These are phyloP conservation scores for Ceratocystis papillata DNA, from an alignment of 2,329 filamentous ascomycete species.

Conservation along the genomic window DNA sequence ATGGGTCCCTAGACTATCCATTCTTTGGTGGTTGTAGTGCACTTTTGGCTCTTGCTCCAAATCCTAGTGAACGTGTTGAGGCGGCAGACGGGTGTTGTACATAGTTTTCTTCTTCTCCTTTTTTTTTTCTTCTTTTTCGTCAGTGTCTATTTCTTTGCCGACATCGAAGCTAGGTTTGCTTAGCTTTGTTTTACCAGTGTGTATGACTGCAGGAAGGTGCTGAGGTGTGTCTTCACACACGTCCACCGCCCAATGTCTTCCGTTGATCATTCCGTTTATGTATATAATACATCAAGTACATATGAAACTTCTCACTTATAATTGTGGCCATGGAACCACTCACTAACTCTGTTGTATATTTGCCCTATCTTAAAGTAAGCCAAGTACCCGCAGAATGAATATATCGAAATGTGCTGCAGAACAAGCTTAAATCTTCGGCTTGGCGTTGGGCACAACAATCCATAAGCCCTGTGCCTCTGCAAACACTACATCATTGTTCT, in stretches of 20 bases:
- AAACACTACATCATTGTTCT: conserved; percentile 14
- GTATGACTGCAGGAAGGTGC: background rate
- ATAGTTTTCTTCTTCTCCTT: no score
- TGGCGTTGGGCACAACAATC: conserved; percentile 13
- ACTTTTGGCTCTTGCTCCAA: no score
- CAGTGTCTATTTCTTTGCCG: no score
- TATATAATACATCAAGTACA: conserved; percentile 10
- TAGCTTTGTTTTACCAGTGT: background rate
- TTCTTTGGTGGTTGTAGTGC: background rate
- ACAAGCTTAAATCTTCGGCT: conserved; percentile 16
- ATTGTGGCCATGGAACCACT: background rate
- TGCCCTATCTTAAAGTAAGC: no score
- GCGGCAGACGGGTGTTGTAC: no score
- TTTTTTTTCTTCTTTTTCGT: no score
- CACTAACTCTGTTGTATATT: background rate
- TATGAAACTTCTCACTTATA: background rate
- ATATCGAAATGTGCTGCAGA: background rate
- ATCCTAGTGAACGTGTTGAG: no score
- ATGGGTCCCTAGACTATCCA: background rate
- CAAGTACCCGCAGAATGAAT: no score
- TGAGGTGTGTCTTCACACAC: background rate
- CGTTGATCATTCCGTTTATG: background rate
- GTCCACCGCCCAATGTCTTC: background rate
- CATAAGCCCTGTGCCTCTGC: conserved; percentile 18
- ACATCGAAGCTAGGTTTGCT: background rate